Evolutionary conservation across 2,329 filamentous ascomycete species (phyloP), one percentile per base, ranked within the genome.

Genomic region (Neoscytalidium dimidiatum): DNA sequence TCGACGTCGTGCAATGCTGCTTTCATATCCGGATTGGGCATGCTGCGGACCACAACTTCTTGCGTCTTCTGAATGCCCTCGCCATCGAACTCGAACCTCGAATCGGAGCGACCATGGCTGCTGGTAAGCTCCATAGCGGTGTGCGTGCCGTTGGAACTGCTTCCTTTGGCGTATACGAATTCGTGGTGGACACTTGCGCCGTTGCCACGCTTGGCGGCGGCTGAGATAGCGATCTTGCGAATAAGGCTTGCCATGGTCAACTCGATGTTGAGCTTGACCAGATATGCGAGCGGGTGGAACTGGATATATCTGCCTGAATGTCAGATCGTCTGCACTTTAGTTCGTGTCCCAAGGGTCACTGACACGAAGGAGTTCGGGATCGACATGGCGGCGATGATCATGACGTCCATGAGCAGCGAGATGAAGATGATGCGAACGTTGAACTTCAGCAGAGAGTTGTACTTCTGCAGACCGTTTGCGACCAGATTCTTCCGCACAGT

Each of bases 161-260:
- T 63, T 33, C 49, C 49, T 9, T 63, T 41, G 23, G 46, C 48
- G 19, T 60, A 60, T 9, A 53, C 35, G 35, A 53, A 63, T 23
- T 63, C 61, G 33, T 44, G 31, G 23, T 53, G 61, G 29, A 44
- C 35, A 48, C 33, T 31, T 14, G 21, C 28, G 13, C 48, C 46
- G 46, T 44, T 43, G 61, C 33, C 35, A 33, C 48, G 46, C 61
- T 63, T 63, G 29, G 61, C 48, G 17, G 61, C 46, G 19, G 61
- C 35, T 1, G 61, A 63, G 26, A 63, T 63, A 48, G 61, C 61
- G 23, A 63, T 63, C 35, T 79, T 79, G 21, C 71, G 78, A 66
- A 84, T 82, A 21, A 85, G 77, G 62, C 82, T 80, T 66, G 83
- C 82, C 79, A 85, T 82, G 61, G 79, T 80, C 78, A 84, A 81